Conservation (phyloP, 495 filamentous ascomycete genomes). For the Penicillium herquei region DNA sequence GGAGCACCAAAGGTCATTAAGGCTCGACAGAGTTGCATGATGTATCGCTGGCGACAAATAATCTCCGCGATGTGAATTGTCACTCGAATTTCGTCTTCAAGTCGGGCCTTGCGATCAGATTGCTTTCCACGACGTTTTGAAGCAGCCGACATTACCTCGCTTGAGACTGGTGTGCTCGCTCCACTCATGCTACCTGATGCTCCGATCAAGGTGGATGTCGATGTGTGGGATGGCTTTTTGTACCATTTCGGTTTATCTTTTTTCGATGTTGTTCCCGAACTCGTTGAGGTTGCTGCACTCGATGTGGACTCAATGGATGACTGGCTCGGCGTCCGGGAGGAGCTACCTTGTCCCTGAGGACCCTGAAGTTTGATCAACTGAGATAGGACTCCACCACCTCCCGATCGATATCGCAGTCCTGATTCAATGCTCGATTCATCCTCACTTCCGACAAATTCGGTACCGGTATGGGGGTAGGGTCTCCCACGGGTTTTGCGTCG, state of each 20-base stretch:
- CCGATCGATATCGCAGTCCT: constrained; percentile 23
- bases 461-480: constrained; percentile 16
- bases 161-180: constrained; percentile 30
- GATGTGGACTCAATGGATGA: constrained; percentile 9
- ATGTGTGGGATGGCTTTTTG: constrained; percentile 29
- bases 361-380: constrained; percentile 34
- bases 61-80: constrained; percentile 83
- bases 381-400: constrained; percentile 33
- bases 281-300: constrained; percentile 4
- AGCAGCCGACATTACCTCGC: constrained; percentile 28
- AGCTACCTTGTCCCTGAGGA: constrained; percentile 4
- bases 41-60: constrained; percentile 75
- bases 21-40: constrained; percentile 78
- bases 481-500: constrained; percentile 22
- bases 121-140: constrained; percentile 30
- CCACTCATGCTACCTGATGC: constrained; percentile 20
- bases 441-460: constrained; percentile 11
- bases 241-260: constrained; percentile 37
- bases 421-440: constrained; percentile 15
- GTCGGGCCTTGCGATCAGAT: constrained; percentile 17
- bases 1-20: constrained; percentile 79
- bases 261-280: constrained; percentile 18
- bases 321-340: constrained; percentile 15
- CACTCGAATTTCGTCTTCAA: constrained; percentile 66
- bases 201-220: constrained; percentile 27